Conservation (phyloP, 495 filamentous ascomycete species). For the Penicillium longicatenatum region DNA sequence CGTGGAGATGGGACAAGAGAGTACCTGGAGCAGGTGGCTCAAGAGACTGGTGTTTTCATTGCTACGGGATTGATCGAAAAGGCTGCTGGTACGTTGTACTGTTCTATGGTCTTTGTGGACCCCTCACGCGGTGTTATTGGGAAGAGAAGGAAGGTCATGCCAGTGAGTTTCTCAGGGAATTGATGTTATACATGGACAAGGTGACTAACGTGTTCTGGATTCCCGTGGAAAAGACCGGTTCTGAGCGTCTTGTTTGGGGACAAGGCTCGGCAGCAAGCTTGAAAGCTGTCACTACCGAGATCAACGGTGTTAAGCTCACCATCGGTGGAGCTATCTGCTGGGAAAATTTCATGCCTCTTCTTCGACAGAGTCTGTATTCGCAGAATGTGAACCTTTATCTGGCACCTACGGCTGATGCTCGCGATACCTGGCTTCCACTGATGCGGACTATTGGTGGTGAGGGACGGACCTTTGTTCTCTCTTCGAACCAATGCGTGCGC, state of each 20-base stretch:
- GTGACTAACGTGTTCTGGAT: not conserved
- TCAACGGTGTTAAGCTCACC: constrained; percentile 74
- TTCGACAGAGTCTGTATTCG: constrained; percentile 76
- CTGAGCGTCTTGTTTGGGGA: constrained; percentile 75
- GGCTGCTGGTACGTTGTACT: constrained; percentile 81
- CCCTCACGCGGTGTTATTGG: constrained; percentile 70
- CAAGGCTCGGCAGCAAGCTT: constrained; percentile 82
- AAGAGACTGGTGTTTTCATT: constrained; percentile 77
- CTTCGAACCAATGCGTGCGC: constrained; percentile 78
- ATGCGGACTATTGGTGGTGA: constrained; percentile 82
- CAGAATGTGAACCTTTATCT: constrained; percentile 95
- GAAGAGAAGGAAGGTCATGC: constrained; percentile 95
- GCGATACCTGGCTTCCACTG: constrained; percentile 80
- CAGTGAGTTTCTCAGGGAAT: constrained; percentile 45
- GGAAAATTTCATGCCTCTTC: constrained; percentile 96
- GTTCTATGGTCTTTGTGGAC: constrained; percentile 80
- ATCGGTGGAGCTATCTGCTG: constrained; percentile 91
- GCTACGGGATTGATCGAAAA: constrained; percentile 79
- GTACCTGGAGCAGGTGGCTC: constrained; percentile 70
- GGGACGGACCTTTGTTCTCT: constrained; percentile 83
- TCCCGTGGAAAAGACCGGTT: constrained; percentile 6
- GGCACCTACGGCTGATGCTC: constrained; percentile 84
- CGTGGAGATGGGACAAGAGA: constrained; percentile 89
- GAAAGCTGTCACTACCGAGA: constrained; percentile 76
- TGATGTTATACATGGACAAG: not conserved